Evolutionary conservation across 148 eudicot genomes (phyloP).

Genomic region (Dysphania ambrosioides): DNA sequence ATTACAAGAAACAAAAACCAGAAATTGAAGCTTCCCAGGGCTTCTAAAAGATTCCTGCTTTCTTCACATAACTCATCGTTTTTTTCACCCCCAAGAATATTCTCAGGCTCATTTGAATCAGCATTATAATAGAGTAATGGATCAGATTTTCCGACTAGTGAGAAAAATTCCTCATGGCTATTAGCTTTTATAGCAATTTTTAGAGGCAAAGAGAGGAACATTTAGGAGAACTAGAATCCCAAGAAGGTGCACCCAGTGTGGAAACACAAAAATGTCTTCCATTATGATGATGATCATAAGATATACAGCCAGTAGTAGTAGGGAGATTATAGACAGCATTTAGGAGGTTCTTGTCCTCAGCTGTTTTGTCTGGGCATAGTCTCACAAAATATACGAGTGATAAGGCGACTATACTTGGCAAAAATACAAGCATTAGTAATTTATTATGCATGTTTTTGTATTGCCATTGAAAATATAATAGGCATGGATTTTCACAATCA

Average conservation of each 20-base stretch:
- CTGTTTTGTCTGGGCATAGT: constrained; percentile 31
- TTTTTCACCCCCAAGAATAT: constrained; percentile 16
- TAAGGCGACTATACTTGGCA: constrained; percentile 55
- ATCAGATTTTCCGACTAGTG: constrained; percentile 17
- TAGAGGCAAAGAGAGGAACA: constrained; percentile 54
- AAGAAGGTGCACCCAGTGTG: constrained; percentile 43
- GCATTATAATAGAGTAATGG: constrained; percentile 22
- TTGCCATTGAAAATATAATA: constrained; percentile 52
- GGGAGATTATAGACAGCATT: constrained; percentile 52
- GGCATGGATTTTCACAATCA: too few relatives aligned
- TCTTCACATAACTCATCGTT: constrained; percentile 22
- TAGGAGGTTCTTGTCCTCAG: constrained; percentile 54
- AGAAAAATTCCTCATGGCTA: constrained; percentile 33
- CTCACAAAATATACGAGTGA: constrained; percentile 60
- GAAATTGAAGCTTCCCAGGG: constrained; percentile 57
- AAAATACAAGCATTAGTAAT: constrained; percentile 69
- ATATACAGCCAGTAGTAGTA: constrained; percentile 61
- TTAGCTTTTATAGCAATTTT: constrained; percentile 49
- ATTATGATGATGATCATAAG: constrained; percentile 57
- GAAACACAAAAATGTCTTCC: constrained; percentile 51
- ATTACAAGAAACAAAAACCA: constrained; percentile 78
- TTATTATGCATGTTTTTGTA: constrained; percentile 56
- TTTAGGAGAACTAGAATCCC: constrained; percentile 42
- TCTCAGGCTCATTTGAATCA: constrained; percentile 17
- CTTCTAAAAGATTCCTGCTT: constrained; percentile 51